These are phyloP conservation scores for Penicillium fuscoglaucum DNA, from an alignment of 2,329 filamentous ascomycete genomes.

Conservation along the genomic window DNA sequence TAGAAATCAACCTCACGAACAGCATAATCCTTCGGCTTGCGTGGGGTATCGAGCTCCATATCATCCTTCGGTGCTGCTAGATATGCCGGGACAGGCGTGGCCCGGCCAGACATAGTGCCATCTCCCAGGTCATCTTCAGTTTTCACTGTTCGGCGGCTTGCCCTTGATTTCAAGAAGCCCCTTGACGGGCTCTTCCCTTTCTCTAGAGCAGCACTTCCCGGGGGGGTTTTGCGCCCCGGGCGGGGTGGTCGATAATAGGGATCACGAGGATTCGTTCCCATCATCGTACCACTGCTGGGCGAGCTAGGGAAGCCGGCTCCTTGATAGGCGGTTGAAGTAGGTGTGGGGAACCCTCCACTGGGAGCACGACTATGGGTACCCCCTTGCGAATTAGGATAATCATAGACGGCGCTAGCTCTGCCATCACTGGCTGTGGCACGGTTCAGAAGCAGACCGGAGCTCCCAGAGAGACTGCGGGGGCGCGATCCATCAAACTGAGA, in stretches of 20 bases:
- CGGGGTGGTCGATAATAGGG: slow-evolving; percentile 88
- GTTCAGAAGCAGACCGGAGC: slow-evolving; percentile 62
- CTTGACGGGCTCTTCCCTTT: slow-evolving; percentile 43
- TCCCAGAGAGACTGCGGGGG: slow-evolving; percentile 61
- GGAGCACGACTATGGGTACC: slow-evolving; percentile 54
- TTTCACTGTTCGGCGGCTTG: slow-evolving; percentile 31
- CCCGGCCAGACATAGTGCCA: slow-evolving; percentile 46
- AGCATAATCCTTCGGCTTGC: slow-evolving; percentile 73
- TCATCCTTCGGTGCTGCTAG: slow-evolving; percentile 55
- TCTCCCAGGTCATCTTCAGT: slow-evolving; percentile 39
- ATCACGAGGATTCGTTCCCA: slow-evolving; percentile 59
- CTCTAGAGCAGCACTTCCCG: slow-evolving; percentile 49
- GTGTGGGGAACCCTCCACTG: slow-evolving; percentile 64
- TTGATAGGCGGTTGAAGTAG: slow-evolving; percentile 77
- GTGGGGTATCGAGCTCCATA: slow-evolving; percentile 52
- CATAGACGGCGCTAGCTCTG: slow-evolving; percentile 54
- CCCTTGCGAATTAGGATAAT: slow-evolving; percentile 51
- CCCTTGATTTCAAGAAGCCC: slow-evolving; percentile 44
- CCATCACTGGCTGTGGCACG: slow-evolving; percentile 48
- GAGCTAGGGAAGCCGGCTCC: slow-evolving; percentile 53
- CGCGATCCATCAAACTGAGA: slow-evolving; percentile 55
- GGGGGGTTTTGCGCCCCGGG: slow-evolving; percentile 65
- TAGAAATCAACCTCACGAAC: slow-evolving; percentile 97
- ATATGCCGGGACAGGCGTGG: slow-evolving; percentile 56
- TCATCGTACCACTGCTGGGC: slow-evolving; percentile 44